These are phyloP conservation scores for Cymbopogon citratus DNA, from an alignment of 176 grass and related monocot genomes.

Conservation along the genomic window DNA sequence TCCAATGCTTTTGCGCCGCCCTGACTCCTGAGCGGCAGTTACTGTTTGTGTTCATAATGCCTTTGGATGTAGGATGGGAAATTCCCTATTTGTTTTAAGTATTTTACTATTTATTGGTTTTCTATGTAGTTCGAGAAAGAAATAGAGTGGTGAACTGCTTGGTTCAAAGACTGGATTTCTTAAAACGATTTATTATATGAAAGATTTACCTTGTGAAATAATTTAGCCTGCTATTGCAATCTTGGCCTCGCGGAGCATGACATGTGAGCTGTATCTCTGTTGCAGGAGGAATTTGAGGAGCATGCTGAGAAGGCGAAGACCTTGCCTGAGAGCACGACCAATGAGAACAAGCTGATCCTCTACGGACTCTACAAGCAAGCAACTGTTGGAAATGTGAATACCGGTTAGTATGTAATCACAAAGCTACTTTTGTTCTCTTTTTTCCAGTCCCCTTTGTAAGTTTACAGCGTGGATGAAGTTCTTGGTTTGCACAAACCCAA, in stretches of 20 bases:
- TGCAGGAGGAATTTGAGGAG: slow-evolving; percentile 66
- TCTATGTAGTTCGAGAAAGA: not conserved
- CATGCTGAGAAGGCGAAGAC: slow-evolving; percentile 60
- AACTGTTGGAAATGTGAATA: slow-evolving; percentile 59
- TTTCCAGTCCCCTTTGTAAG: not conserved
- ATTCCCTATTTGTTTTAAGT: not conserved
- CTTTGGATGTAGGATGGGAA: not conserved
- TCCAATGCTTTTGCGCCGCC: not conserved
- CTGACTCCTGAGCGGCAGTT: not conserved
- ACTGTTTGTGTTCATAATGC: not conserved
- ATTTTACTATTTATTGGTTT: not conserved
- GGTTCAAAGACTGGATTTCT: not conserved
- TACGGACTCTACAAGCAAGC: slow-evolving; percentile 88
- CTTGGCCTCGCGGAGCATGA: not conserved
- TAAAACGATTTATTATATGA: not conserved
- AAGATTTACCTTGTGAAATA: not conserved
- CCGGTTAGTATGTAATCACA: slow-evolving; percentile 35
- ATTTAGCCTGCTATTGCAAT: not conserved
- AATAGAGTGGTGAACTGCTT: not conserved
- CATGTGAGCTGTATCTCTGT: not conserved
- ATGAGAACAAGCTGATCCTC: slow-evolving; percentile 64
- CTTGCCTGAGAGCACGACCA: slow-evolving; percentile 49
- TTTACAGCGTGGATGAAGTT: not conserved
- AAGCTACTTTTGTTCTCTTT: slow-evolving; percentile 1
- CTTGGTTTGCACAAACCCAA: not conserved